These are phyloP conservation scores for Solanum neorickii DNA, from an alignment of 257 asterid species.

Conservation along the genomic window DNA sequence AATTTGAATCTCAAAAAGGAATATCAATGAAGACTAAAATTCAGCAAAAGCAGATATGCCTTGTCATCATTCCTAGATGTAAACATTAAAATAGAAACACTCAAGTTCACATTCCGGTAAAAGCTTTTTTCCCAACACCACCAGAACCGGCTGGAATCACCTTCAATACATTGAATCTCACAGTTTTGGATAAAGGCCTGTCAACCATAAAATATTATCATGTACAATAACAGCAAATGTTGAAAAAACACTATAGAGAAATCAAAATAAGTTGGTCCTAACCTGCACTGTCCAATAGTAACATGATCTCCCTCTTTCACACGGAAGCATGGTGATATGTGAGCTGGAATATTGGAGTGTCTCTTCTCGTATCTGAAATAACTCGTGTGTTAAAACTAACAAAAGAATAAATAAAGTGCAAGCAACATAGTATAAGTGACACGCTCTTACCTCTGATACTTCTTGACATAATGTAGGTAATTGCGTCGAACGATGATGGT, in stretches of 20 bases:
- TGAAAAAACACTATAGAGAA: neutral
- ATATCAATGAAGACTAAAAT: neutral
- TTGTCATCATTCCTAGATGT: neutral
- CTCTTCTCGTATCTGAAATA: slow-evolving; percentile 29
- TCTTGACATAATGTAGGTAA: neutral
- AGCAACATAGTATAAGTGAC: no score
- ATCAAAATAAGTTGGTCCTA: neutral
- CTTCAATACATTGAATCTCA: slow-evolving; percentile 31
- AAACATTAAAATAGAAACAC: neutral
- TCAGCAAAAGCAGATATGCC: neutral
- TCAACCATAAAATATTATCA: neutral
- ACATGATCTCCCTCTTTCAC: slow-evolving; percentile 38
- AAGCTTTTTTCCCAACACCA: slow-evolving; percentile 17
- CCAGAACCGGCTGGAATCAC: slow-evolving; percentile 32
- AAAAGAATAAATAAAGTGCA: neutral
- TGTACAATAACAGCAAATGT: neutral
- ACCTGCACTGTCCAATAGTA: slow-evolving; percentile 39
- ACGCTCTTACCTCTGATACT: neutral
- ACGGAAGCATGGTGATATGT: slow-evolving; percentile 29
- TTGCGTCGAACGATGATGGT: neutral
- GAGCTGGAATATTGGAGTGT: slow-evolving; percentile 34
- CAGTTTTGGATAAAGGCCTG: slow-evolving; percentile 32
- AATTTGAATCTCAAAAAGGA: neutral
- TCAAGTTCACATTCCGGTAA: neutral
- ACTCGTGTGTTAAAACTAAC: neutral